A percentile compares a stretch with the other conserved stretches of the same genome.
phyloP scores from a whole-genome alignment of 2,329 filamentous ascomycete genomes.

The Daldinia sp. region DNA sequence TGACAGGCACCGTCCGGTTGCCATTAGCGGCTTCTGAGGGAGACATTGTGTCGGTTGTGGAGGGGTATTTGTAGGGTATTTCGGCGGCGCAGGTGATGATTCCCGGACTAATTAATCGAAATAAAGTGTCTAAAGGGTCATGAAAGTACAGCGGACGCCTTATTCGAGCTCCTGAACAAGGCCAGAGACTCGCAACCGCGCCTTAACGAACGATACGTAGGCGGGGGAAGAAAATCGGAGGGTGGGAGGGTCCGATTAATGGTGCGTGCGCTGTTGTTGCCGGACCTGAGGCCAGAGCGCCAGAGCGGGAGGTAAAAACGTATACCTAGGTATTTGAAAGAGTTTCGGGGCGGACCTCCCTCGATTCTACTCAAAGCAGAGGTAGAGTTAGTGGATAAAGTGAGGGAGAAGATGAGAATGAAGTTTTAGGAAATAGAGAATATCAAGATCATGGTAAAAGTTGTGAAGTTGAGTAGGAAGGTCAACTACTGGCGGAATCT shows the following conservation, averaged over 20 bases:
- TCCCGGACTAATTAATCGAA: constrained; percentile 30
- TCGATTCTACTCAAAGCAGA: constrained; percentile 8
- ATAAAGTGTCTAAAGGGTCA: constrained; percentile 40
- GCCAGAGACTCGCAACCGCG: constrained; percentile 38
- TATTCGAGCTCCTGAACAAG: constrained; percentile 40
- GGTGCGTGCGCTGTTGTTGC: constrained; percentile 7
- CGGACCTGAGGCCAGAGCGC: constrained; percentile 6
- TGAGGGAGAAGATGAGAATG: background rate
- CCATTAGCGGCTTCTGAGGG: constrained; percentile 51
- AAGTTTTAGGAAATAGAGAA: constrained; percentile 7
- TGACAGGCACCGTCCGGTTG: constrained; percentile 57
- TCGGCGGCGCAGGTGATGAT: constrained; percentile 23
- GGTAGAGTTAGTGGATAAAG: background rate
- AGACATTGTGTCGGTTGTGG: constrained; percentile 37
- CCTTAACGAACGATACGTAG: constrained; percentile 3
- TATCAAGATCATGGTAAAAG: constrained; percentile 17
- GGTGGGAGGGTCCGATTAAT: constrained; percentile 19
- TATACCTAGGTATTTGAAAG: too few relatives aligned
- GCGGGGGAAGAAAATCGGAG: constrained; percentile 16
- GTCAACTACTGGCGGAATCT: constrained; percentile 6
- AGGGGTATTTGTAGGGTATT: constrained; percentile 15
- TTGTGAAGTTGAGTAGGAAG: constrained; percentile 4
- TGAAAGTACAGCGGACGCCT: constrained; percentile 39
- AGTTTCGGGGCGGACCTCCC: constrained; percentile 27
- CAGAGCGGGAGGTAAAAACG: constrained; percentile 8